These are phyloP conservation scores for Candida manassasensis DNA, from an alignment of 805 yeast genomes.

Conservation along the genomic window DNA sequence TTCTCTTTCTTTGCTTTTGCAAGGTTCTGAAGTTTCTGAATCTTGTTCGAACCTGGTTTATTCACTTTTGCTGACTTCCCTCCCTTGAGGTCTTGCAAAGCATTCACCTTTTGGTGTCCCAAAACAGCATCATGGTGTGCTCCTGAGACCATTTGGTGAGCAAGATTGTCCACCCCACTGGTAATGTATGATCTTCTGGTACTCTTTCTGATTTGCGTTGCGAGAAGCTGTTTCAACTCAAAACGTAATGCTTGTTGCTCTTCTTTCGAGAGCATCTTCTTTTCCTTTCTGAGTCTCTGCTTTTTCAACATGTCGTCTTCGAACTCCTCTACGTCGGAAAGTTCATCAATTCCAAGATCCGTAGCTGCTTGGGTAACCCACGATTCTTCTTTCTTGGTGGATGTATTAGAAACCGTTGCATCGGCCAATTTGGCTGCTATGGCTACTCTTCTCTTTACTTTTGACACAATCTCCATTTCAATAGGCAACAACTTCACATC, in stretches of 20 bases:
- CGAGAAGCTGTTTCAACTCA: constrained; percentile 51
- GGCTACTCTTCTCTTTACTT: constrained; percentile 62
- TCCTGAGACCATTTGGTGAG: constrained; percentile 68
- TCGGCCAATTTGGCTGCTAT: constrained; percentile 76
- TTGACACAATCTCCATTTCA: constrained; percentile 68
- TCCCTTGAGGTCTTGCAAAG: constrained; percentile 53
- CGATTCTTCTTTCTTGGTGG: constrained; percentile 60
- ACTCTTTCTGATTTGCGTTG: constrained; percentile 54
- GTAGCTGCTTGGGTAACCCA: constrained; percentile 93
- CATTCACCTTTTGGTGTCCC: constrained; percentile 66
- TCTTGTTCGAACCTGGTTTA: constrained; percentile 5
- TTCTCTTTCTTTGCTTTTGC: constrained; percentile 6
- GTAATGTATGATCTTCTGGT: constrained; percentile 71
- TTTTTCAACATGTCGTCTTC: constrained; percentile 66
- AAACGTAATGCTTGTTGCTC: constrained; percentile 44
- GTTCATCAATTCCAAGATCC: constrained; percentile 78
- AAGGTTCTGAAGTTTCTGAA: constrained; percentile 5
- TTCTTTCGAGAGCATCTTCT: constrained; percentile 41
- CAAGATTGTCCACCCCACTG: constrained; percentile 72
- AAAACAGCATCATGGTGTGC: constrained; percentile 62
- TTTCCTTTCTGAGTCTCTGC: constrained; percentile 48
- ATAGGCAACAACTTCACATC: constrained; percentile 69
- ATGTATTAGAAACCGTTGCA: constrained; percentile 54
- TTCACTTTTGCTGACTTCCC: constrained; percentile 12
- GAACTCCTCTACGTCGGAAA: constrained; percentile 54